phyloP scores from a whole-genome alignment of 2,329 filamentous ascomycete species.

The Aspergillus ibericus region DNA sequence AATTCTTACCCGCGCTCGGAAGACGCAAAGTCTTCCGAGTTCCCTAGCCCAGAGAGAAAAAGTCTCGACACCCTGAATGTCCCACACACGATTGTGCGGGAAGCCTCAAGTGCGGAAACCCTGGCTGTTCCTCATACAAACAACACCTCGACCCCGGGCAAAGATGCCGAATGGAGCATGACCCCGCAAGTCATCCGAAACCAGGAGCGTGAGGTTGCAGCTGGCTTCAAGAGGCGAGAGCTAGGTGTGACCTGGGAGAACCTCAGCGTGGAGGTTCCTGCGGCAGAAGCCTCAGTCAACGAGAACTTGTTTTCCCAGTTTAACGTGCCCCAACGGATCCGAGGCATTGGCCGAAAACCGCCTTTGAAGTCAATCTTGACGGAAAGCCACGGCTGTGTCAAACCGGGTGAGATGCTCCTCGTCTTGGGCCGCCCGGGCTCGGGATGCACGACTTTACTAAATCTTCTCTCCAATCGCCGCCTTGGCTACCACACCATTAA shows the following conservation, averaged over 20 bases:
- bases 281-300: slow-evolving; percentile 61
- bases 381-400: slow-evolving; percentile 64
- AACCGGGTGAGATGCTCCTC: slow-evolving; percentile 71
- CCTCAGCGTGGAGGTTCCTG: slow-evolving; percentile 62
- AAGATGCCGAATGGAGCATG: slow-evolving; percentile 47
- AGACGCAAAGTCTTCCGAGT: slow-evolving; percentile 5
- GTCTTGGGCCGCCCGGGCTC: slow-evolving; percentile 67
- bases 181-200: slow-evolving; percentile 48
- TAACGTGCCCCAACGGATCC: slow-evolving; percentile 53
- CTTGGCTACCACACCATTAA: slow-evolving; percentile 57
- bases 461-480: slow-evolving; percentile 65
- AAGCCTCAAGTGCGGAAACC: slow-evolving; percentile 23
- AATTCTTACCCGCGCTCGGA: not conserved
- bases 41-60: slow-evolving; percentile 5
- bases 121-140: slow-evolving; percentile 12
- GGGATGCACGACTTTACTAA: slow-evolving; percentile 70
- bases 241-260: slow-evolving; percentile 65
- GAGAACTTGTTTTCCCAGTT: slow-evolving; percentile 62
- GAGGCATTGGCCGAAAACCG: slow-evolving; percentile 54
- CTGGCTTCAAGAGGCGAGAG: slow-evolving; percentile 48
- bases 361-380: slow-evolving; percentile 65
- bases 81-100: slow-evolving; percentile 21
- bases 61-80: slow-evolving; percentile 16
- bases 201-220: slow-evolving; percentile 44
- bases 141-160: slow-evolving; percentile 18